Percentiles rank a stretch among this genome's conserved stretches.
phyloP scores from a whole-genome alignment of 768 basidiomycete genomes.

The Macrolepiota dolichaula region DNA sequence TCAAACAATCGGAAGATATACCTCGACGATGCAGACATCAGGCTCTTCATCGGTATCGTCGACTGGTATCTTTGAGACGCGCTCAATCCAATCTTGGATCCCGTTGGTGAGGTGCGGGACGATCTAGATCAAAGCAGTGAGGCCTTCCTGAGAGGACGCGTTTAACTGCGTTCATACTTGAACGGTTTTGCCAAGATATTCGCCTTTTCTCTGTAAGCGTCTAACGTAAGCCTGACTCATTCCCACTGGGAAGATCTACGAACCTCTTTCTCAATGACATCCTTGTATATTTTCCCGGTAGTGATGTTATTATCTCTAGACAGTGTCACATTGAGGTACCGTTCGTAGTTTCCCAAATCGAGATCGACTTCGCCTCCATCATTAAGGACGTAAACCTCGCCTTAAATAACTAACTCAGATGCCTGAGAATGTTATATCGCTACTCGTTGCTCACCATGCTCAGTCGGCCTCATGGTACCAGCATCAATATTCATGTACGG shows the following conservation, averaged over 20 bases:
- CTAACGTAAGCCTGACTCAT: neutral
- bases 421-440: neutral
- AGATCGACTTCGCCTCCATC: conserved; percentile 98
- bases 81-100: conserved; percentile 98
- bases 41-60: conserved; percentile 92
- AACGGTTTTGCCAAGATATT: conserved; percentile 96
- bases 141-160: neutral
- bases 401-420: conserved; percentile 32
- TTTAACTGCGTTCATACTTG: conserved; percentile 50
- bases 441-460: conserved; percentile 71
- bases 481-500: conserved; percentile 99
- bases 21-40: conserved; percentile 97
- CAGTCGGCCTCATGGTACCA: conserved; percentile 97
- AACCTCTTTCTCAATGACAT: conserved; percentile 97
- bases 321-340: conserved; percentile 93
- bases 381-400: conserved; percentile 97
- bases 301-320: conserved; percentile 97
- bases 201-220: conserved; percentile 62
- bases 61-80: conserved; percentile 90
- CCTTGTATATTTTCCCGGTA: conserved; percentile 95
- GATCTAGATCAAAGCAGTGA: conserved; percentile 45
- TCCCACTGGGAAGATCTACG: conserved; percentile 20
- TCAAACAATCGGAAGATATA: conserved; percentile 25
- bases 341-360: conserved; percentile 97
- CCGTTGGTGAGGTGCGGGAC: conserved; percentile 96